Evolutionary conservation across 257 asterid species (phyloP), one percentile per base, ranked within the genome.

Genomic region (Solanum gandarillasii): DNA sequence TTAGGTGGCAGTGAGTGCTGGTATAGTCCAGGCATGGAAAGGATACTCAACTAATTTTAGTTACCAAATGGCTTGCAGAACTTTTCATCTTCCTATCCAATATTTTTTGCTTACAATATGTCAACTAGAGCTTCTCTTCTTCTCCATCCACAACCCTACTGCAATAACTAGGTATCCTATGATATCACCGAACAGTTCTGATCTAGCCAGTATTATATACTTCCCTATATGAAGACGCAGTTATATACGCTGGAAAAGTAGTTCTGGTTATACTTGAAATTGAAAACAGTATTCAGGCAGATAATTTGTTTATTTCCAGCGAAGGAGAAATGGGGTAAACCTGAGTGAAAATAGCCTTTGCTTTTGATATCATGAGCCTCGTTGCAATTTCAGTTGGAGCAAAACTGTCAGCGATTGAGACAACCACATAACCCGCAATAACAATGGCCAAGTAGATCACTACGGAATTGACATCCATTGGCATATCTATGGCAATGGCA

Each of bases 391-490:
- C 99, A 82, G 87, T 87, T 76, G 98, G 91, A 46, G 99, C 98
- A 89, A 97, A 97, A 92, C 99, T 97, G 91, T 97, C 99, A 90
- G 99, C 99, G 89, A 97, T 93, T 86, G 99, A 97, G 88, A 97
- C 99, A 90, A 97, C 99, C 84, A 93, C 88, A 70, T 94, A 93
- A 87, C 99, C 99, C 89, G 98, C 96, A 85, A 95, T 96, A n/a
- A 97, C 93, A 62, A 95, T 94, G 78, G 99, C 98, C 89, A 97
- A 94, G 94, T 97, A 97, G 92, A 97, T 93, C 89, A 95, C 96
- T 84, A 97, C 98, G 67, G 99, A 93, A 86, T 93, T 94, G 82
- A 94, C 94, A 91, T 95, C 92, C 99, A 97, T 97, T 72, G 99
- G 99, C 99, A 97, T 97, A 91, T 93, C 96, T 87, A 97, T 97